phyloP scores from a whole-genome alignment of 352 stramenopile species.

The Phytophthora cryptogea region DNA sequence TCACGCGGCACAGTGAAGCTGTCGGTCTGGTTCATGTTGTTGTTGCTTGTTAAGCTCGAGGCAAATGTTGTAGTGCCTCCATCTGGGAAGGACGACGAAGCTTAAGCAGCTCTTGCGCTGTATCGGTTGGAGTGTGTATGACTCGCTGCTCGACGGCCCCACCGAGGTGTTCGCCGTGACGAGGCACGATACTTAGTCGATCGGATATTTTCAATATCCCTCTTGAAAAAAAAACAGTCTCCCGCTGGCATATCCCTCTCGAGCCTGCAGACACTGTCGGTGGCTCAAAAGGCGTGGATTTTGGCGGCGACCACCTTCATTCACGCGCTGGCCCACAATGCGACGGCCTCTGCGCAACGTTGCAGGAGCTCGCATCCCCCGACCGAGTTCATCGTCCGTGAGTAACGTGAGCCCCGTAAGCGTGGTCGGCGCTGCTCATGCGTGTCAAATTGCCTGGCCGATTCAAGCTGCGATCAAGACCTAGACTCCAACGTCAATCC shows the following conservation, averaged over 20 bases:
- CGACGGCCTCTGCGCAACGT: slow-evolving; percentile 11
- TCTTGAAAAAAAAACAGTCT: slow-evolving; percentile 4
- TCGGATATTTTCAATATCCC: slow-evolving; percentile 26
- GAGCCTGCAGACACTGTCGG: neutral
- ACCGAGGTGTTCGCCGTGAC: slow-evolving; percentile 4
- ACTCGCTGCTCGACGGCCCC: neutral
- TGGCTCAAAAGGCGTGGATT: slow-evolving; percentile 11
- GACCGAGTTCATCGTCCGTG: slow-evolving; percentile 5
- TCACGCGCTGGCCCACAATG: slow-evolving; percentile 13
- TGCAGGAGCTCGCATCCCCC: slow-evolving; percentile 12
- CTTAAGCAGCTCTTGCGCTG: slow-evolving; percentile 3
- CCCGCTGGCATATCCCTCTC: neutral
- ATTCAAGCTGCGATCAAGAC: neutral
- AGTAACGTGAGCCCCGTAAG: slow-evolving; percentile 17
- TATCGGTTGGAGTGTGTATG: slow-evolving; percentile 1
- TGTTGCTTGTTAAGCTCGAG: slow-evolving; percentile 23
- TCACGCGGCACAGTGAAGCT: slow-evolving; percentile 26
- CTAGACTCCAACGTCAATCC: neutral
- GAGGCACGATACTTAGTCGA: slow-evolving; percentile 13
- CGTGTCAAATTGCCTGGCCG: neutral
- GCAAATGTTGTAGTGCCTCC: slow-evolving; percentile 31
- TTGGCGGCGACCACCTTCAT: slow-evolving; percentile 15
- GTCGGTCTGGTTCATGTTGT: slow-evolving; percentile 27
- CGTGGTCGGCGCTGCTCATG: neutral
- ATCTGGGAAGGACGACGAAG: neutral